Evolutionary conservation across 306 rosid species (phyloP).

Genomic region (Dryas octopetala): DNA sequence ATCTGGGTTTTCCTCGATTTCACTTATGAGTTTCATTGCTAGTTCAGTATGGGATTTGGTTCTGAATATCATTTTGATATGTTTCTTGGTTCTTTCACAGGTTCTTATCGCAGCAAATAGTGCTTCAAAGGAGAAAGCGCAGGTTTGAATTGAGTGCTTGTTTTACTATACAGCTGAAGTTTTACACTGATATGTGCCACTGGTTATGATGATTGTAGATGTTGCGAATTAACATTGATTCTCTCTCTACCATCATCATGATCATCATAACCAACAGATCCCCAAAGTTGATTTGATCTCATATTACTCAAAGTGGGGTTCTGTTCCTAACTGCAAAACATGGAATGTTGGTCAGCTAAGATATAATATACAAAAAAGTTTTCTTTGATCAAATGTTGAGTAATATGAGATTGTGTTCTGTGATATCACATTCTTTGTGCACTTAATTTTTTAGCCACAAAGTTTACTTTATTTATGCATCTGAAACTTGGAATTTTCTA

Average conservation of each 20-base stretch:
- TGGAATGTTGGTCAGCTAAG: too few species aligned
- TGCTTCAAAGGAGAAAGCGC: constrained; percentile 91
- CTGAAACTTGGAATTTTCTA: not conserved
- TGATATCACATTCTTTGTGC: not conserved
- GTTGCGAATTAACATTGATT: not conserved
- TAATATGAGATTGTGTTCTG: not conserved
- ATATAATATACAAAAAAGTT: too few species aligned
- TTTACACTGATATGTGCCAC: not conserved
- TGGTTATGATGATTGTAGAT: not conserved
- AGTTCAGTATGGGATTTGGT: constrained; percentile 9
- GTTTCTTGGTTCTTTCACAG: constrained; percentile 39
- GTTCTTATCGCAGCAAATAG: constrained; percentile 77
- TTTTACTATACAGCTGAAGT: not conserved
- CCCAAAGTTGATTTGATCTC: too few species aligned
- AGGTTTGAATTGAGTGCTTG: constrained; percentile 49
- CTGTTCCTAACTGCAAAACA: too few species aligned
- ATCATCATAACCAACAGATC: too few species aligned
- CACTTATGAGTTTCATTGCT: not conserved
- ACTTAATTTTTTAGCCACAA: not conserved
- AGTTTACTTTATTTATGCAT: not conserved
- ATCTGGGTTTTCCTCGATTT: constrained; percentile 4
- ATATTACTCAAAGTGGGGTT: too few species aligned
- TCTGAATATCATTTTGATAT: constrained; percentile 22
- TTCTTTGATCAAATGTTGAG: not conserved
- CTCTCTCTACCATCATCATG: not conserved